Base-by-base conservation (phyloP, 495 filamentous ascomycete species). In the Bathelium albidoporum region DNA sequence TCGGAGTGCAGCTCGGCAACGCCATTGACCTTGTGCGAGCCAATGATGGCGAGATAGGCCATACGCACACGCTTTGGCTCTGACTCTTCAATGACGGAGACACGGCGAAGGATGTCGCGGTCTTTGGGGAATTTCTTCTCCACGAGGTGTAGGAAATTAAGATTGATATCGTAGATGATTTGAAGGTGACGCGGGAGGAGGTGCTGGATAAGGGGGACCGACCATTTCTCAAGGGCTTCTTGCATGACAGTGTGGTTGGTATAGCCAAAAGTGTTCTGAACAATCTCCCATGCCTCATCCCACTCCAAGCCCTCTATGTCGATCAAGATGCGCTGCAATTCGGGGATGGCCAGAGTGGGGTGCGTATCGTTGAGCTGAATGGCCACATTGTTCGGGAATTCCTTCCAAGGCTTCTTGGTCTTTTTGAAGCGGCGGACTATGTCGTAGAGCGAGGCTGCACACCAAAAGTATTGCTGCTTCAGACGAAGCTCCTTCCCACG, bases 391-490 rank as follows among this genome's bases (percentile, higher is more conserved):
- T 95, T 94, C 34, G 94, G 83, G 78, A 98, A 98, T 65, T 93
- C 87, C 61, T 75, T 86, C 93, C 94, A 98, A 9, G 89, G 76
- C 66, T 93, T 84, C 75, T 89, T 91, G 24, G 90, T 85, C 81
- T 98, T 98, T 81, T 97, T 97, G 83, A 97, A 98, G 52, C 94
- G 85, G 28, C 94, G 89, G 59, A 98, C 87, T 76, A 98, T 97
- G 70, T 98, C 94, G 71, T 86, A 90, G 5, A 98, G 80, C 18
- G 95, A 97, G 7, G 94, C 94, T 59, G 94, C 92, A 75, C 95
- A 95, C 94, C 94, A 98, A 79, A 98, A 98, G 81, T 98, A 98
- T 74, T 98, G 94, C 73, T 98, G 94, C 82, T 97, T 98, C 71
- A 98, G 79, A 61, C 94, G 88, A 62, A 98, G 87, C 76, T 98